These are phyloP conservation scores for Starmerella apicola DNA, from an alignment of 805 yeast genomes.

Conservation along the genomic window DNA sequence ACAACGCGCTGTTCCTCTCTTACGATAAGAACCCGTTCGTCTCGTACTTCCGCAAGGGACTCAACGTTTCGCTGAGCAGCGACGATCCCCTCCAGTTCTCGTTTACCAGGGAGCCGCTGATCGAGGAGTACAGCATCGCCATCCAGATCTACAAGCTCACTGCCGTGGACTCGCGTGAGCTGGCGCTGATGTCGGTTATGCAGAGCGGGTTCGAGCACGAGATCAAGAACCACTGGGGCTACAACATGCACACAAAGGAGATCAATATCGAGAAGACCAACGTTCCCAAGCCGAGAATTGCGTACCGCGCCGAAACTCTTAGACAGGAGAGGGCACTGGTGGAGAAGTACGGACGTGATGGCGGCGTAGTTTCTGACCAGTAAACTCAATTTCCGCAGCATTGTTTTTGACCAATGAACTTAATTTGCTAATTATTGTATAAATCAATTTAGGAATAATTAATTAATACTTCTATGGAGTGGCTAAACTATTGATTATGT, in stretches of 20 bases:
- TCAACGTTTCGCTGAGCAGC: slow-evolving; percentile 86
- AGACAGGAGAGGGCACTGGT: slow-evolving; percentile 48
- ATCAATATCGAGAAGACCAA: slow-evolving; percentile 79
- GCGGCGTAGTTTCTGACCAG: neutral
- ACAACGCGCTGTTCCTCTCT: slow-evolving; percentile 88
- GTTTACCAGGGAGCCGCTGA: slow-evolving; percentile 91
- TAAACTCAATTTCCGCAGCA: too few species aligned
- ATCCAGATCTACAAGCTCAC: slow-evolving; percentile 93
- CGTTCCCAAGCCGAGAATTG: slow-evolving; percentile 79
- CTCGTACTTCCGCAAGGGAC: slow-evolving; percentile 78
- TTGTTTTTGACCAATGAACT: too few species aligned
- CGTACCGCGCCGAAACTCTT: slow-evolving; percentile 73
- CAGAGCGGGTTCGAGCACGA: slow-evolving; percentile 90
- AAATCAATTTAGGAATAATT: too few species aligned
- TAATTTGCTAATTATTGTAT: too few species aligned
- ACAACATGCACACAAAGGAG: slow-evolving; percentile 46
- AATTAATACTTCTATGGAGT: too few species aligned
- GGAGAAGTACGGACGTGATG: slow-evolving; percentile 23
- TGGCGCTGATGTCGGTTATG: slow-evolving; percentile 81
- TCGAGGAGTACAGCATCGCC: slow-evolving; percentile 96
- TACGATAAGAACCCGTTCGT: slow-evolving; percentile 96
- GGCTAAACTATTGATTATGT: too few species aligned
- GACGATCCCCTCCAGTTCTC: slow-evolving; percentile 98
- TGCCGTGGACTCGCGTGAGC: slow-evolving; percentile 92
- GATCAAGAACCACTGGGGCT: slow-evolving; percentile 90